A percentile compares a stretch with the other conserved stretches of the same genome.
phyloP scores from a whole-genome alignment of 2,329 filamentous ascomycete species.

The Ophiocordyceps unilateralis region DNA sequence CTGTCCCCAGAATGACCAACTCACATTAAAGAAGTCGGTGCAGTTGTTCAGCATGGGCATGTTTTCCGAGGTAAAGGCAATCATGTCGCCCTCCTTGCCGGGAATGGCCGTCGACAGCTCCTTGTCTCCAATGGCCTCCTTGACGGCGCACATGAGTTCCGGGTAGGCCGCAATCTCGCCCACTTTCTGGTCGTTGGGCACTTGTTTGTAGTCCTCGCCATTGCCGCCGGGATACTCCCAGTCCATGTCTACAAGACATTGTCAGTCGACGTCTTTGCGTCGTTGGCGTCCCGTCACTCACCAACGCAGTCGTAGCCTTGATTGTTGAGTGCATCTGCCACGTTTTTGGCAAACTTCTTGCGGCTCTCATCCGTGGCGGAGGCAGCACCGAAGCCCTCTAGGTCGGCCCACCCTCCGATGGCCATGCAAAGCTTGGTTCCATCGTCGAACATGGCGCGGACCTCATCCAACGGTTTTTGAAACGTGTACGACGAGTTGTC shows the following conservation, averaged over 20 bases:
- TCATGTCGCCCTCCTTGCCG: slow-evolving; percentile 44
- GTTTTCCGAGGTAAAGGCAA: slow-evolving; percentile 42
- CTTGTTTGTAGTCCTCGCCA: slow-evolving; percentile 47
- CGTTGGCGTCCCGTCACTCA: slow-evolving; percentile 12
- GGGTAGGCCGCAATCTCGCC: slow-evolving; percentile 47
- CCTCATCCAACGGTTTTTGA: slow-evolving; percentile 31
- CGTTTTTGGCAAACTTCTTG: slow-evolving; percentile 36
- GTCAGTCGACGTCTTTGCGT: neutral
- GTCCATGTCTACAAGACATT: slow-evolving; percentile 35
- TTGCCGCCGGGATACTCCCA: slow-evolving; percentile 50
- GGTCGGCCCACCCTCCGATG: slow-evolving; percentile 50
- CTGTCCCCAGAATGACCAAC: neutral
- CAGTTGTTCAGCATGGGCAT: slow-evolving; percentile 39
- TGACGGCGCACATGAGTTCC: slow-evolving; percentile 39
- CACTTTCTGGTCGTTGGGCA: slow-evolving; percentile 39
- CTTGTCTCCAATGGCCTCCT: slow-evolving; percentile 39
- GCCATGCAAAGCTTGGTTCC: slow-evolving; percentile 44
- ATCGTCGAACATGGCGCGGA: slow-evolving; percentile 33
- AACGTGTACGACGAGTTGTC: slow-evolving; percentile 27
- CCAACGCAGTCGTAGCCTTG: slow-evolving; percentile 44
- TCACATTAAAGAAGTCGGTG: slow-evolving; percentile 46
- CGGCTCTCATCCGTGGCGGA: slow-evolving; percentile 29
- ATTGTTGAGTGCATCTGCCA: slow-evolving; percentile 32
- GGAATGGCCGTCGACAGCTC: slow-evolving; percentile 52
- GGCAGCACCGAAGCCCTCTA: slow-evolving; percentile 33